phyloP scores from a whole-genome alignment of 768 basidiomycete species.

The Tricholomella constricta region DNA sequence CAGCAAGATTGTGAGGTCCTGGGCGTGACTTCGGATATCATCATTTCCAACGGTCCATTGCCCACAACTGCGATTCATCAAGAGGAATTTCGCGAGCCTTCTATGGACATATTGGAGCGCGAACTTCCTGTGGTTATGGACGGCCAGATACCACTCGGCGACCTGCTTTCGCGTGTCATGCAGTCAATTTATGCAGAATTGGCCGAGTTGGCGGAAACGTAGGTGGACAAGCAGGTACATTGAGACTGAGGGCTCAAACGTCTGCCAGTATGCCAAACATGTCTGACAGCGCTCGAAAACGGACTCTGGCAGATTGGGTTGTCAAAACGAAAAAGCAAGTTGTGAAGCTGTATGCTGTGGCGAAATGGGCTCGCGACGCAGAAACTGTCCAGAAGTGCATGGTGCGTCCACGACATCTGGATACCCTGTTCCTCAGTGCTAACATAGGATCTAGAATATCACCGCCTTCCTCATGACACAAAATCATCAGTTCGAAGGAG shows the following conservation, averaged over 20 bases:
- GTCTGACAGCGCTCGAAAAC: slow-evolving; percentile 80
- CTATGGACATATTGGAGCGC: slow-evolving; percentile 61
- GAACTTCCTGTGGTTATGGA: slow-evolving; percentile 76
- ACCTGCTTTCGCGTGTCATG: slow-evolving; percentile 73
- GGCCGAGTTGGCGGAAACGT: slow-evolving; percentile 86
- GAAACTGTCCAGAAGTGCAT: slow-evolving; percentile 85
- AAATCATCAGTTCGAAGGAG: slow-evolving; percentile 79
- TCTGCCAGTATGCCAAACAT: slow-evolving; percentile 68
- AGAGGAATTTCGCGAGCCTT: slow-evolving; percentile 21
- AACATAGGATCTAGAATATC: slow-evolving; percentile 60
- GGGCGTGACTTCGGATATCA: background rate
- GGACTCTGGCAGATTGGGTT: slow-evolving; percentile 84
- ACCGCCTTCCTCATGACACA: slow-evolving; percentile 85
- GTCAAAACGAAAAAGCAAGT: slow-evolving; percentile 90
- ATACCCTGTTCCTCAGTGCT: slow-evolving; percentile 4
- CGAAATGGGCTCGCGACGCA: slow-evolving; percentile 86
- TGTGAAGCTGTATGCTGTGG: slow-evolving; percentile 84
- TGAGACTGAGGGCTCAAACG: slow-evolving; percentile 2
- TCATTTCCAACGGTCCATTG: slow-evolving; percentile 1
- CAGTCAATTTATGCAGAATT: slow-evolving; percentile 84
- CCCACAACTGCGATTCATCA: background rate
- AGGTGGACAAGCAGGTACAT: slow-evolving; percentile 29
- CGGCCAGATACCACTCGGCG: slow-evolving; percentile 73
- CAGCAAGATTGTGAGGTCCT: slow-evolving; percentile 9
- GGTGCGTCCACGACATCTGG: slow-evolving; percentile 41